phyloP scores from a whole-genome alignment of 345 rosid genomes.

The Hibiscus tridactylites region DNA sequence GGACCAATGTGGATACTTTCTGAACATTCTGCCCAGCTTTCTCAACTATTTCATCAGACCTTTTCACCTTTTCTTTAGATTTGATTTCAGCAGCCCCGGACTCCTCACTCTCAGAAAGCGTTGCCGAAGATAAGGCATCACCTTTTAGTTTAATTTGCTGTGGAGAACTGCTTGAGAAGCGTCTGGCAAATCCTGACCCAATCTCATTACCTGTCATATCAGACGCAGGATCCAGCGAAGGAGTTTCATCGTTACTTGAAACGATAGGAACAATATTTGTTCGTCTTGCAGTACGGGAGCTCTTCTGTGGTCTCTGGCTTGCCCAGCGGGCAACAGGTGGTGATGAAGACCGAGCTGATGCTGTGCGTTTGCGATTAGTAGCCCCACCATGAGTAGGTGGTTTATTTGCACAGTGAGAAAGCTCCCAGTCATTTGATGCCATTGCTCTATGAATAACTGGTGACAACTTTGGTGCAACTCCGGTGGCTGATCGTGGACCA shows the following conservation, averaged over 20 bases:
- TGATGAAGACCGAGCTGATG: constrained; percentile 63
- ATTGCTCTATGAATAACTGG: constrained; percentile 56
- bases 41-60: constrained; percentile 68
- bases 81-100: constrained; percentile 68
- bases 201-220: constrained; percentile 60
- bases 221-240: constrained; percentile 49
- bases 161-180: constrained; percentile 57
- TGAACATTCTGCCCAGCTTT: constrained; percentile 57
- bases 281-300: constrained; percentile 80
- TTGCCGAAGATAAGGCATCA: constrained; percentile 58
- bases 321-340: constrained; percentile 86
- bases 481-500: constrained; percentile 72
- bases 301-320: constrained; percentile 84
- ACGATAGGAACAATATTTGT: constrained; percentile 61
- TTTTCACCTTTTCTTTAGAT: constrained; percentile 62
- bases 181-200: constrained; percentile 62
- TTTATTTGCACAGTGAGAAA: constrained; percentile 70
- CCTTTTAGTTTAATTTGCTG: constrained; percentile 65
- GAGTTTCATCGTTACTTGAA: constrained; percentile 61
- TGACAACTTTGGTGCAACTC: constrained; percentile 54
- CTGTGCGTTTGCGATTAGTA: constrained; percentile 65
- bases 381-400: constrained; percentile 54
- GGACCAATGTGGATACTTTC: constrained; percentile 45
- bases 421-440: constrained; percentile 73
- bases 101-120: constrained; percentile 92